Base-by-base conservation (phyloP, 1,139 yeast species). In the Magnusiomyces sp. region DNA sequence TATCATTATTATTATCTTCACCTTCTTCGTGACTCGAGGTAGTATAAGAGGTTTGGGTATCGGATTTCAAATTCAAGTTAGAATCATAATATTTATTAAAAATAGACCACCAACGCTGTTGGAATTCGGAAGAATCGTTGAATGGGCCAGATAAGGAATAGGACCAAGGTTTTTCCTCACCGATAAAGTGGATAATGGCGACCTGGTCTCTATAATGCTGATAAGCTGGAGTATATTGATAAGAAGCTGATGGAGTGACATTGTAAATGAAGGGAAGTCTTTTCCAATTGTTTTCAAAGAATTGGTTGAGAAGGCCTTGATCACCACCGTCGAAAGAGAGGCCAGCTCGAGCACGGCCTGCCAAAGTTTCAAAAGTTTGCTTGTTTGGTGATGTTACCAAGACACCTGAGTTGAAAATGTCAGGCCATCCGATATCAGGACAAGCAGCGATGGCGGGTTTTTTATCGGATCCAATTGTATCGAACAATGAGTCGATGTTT, bases 391-490 rank as follows among this genome's bases (percentile, higher is more conserved):
- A 74, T 42, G 86, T 68, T 7, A 82, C 73, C 64, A 92, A 75
- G 40, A 92, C 80, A 7, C 97, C 97, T 23, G 95, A 81, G 68
- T 92, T 92, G 73, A 92, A 92, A 59, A 87, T 76, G 66, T 92
- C 97, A 0, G 97, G 97, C 82, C 96, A 92, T 16, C 97, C 97
- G 29, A 83, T 74, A 68, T 92, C 97, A 0, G 97, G 94, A n/a
- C 87, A 75, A 0, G 97, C 97, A 2, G 65, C 67, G 43, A 65
- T 58, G 11, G 46, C 29, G 5, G 55, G 49, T 4, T 49, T 40
- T 31, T 17, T 47, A 53, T 17, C 47, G 43, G 19, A 48, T 42
- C 32, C 57, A 55, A 34, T 49, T 43, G 23, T 45, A 58, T 68
- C 61, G 62, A 77, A 70, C 57, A 81, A 58, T 49, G 67, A 59